These are phyloP conservation scores for Leccinum barrowsii DNA, from an alignment of 768 basidiomycete genomes.

Conservation along the genomic window DNA sequence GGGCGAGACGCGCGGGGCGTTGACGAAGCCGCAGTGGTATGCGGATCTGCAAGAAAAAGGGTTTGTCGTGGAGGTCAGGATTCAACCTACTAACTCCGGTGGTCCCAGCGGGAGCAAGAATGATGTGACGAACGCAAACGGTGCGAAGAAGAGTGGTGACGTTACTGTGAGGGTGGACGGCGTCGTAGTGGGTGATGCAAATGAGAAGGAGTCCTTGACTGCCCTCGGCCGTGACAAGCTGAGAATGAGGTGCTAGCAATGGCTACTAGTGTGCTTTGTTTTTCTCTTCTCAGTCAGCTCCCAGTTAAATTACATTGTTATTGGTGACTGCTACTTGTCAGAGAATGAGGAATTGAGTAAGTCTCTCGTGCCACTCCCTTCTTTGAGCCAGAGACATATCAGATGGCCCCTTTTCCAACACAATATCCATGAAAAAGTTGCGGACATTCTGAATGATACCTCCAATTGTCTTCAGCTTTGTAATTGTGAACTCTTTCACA, in stretches of 20 bases:
- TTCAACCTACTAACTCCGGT: slow-evolving; percentile 43
- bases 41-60: slow-evolving; percentile 57
- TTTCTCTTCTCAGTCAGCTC: too few species aligned
- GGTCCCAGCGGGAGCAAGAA: neutral
- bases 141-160: slow-evolving; percentile 8
- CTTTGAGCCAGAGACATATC: too few species aligned
- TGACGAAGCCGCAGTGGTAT: slow-evolving; percentile 72
- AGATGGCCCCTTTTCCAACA: too few species aligned
- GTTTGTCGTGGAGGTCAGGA: slow-evolving; percentile 52
- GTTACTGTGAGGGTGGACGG: slow-evolving; percentile 36
- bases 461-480: too few species aligned
- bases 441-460: too few species aligned
- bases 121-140: neutral
- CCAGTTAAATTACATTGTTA: too few species aligned
- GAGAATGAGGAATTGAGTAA: too few species aligned
- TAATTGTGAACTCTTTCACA: too few species aligned
- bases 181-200: slow-evolving; percentile 42
- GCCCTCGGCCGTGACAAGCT: slow-evolving; percentile 72
- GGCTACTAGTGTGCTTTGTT: too few species aligned
- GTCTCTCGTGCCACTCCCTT: too few species aligned
- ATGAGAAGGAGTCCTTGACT: slow-evolving; percentile 78
- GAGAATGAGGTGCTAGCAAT: slow-evolving; percentile 45
- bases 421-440: too few species aligned
- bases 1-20: slow-evolving; percentile 57
- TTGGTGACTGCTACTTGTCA: too few species aligned